Percentiles rank a stretch among this genome's conserved stretches.
phyloP scores from a whole-genome alignment of 1,139 yeast genomes.

The Scheffersomyces stambukii region DNA sequence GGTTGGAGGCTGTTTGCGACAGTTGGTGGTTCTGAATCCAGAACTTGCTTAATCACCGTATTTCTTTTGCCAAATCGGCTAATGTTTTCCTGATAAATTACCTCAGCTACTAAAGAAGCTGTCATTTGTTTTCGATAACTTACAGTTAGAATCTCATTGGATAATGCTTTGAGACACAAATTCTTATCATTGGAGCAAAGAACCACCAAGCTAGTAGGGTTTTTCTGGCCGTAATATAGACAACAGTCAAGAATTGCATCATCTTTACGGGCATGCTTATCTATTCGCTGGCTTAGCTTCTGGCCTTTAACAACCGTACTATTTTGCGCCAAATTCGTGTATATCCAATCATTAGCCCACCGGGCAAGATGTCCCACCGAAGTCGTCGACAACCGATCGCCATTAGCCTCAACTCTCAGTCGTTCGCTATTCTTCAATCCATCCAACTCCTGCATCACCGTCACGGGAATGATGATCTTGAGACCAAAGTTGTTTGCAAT shows the following conservation, averaged over 20 bases:
- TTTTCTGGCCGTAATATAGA: constrained; percentile 48
- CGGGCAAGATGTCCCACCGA: constrained; percentile 61
- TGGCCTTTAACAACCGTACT: constrained; percentile 62
- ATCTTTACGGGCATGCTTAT: constrained; percentile 51
- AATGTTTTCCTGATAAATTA: constrained; percentile 40
- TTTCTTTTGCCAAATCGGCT: constrained; percentile 15
- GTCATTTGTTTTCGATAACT: constrained; percentile 59
- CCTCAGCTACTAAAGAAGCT: constrained; percentile 54
- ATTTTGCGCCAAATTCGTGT: constrained; percentile 49
- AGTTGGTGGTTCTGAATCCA: background rate
- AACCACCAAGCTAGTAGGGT: constrained; percentile 48
- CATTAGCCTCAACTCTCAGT: constrained; percentile 4
- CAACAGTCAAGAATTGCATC: constrained; percentile 88
- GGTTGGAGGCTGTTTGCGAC: constrained; percentile 3
- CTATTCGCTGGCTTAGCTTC: constrained; percentile 47
- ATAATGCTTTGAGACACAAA: constrained; percentile 70
- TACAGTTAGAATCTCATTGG: constrained; percentile 65
- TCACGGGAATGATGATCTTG: constrained; percentile 60
- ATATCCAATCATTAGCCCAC: constrained; percentile 78
- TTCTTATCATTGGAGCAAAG: constrained; percentile 80
- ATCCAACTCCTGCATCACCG: constrained; percentile 74
- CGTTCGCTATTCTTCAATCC: constrained; percentile 65
- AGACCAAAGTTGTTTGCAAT: constrained; percentile 41
- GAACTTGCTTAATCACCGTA: constrained; percentile 2
- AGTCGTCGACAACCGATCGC: constrained; percentile 15